Base-by-base conservation (phyloP, 1,284 basidiomycete genomes). In the Pseudozyma hubeiensis region DNA sequence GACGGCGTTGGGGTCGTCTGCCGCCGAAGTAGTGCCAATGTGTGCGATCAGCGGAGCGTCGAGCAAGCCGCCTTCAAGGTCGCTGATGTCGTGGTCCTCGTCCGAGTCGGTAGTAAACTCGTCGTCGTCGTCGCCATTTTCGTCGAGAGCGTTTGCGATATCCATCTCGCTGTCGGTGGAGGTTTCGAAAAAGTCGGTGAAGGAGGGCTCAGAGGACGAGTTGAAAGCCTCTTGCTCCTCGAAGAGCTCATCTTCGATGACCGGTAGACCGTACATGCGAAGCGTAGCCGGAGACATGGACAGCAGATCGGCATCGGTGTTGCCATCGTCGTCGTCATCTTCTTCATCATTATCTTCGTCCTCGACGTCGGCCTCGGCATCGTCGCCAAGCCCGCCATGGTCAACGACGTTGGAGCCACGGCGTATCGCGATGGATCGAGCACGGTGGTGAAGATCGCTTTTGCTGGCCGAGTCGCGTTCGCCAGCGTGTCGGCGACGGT, bases 111-210 rank as follows among this genome's bases (percentile, higher is more conserved):
- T 69, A 39, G 64, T 68, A 50, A 74, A 64, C 37, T 75, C 71
- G 45, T 80, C 78, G 53, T 81, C 76, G 33, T 78, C 78, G 39
- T 81, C 78, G 11, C 64, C 77, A 47, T 68, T 65, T 9, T 77
- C 69, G 49, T 75, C 73, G 3, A 49, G 58, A 0, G 41, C 8
- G n/a, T 46, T 59, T 6, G 66, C 61, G 1, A 50, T 59, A 3
- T 51, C 62, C 1, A 53, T 45, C 29, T 80, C 79, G 51, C 67
- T 65, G 31, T 81, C 80, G 31, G 75, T 74, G 5, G 79, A 76
- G 0, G 82, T 77, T 35, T 64, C 80, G 51, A 82, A 84, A 53
- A 84, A 84, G 60, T 84, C 82, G 44, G 81, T 81, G 49, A 84
- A 84, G 14, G 78, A 80, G 8, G 82, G 82, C 53, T 84, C 82